These are phyloP conservation scores for Sugiyamaella chiloensis DNA, from an alignment of 805 yeast species.

Conservation along the genomic window DNA sequence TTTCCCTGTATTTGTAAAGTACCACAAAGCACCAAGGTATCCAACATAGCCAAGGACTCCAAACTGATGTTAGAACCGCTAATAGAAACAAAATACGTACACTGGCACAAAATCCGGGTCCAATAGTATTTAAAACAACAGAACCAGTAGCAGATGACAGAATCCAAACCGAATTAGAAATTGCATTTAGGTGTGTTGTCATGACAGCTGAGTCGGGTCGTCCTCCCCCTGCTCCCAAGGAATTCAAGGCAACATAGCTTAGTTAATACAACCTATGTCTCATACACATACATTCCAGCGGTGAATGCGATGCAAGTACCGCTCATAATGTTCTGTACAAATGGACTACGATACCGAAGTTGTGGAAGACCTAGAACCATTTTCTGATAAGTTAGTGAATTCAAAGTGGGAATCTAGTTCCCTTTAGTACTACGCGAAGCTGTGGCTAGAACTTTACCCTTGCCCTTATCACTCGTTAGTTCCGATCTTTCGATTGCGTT, in stretches of 20 bases:
- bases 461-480: neutral
- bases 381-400: neutral
- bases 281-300: neutral
- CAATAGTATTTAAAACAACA: conserved; percentile 4
- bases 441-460: neutral
- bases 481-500: neutral
- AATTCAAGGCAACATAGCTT: conserved; percentile 5
- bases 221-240: conserved; percentile 6
- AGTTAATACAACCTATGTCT: neutral
- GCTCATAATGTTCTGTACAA: conserved; percentile 5
- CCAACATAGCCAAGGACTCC: conserved; percentile 7
- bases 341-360: conserved; percentile 4
- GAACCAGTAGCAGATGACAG: conserved; percentile 5
- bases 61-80: neutral
- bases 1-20: neutral
- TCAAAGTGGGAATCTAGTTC: neutral
- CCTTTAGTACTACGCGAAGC: neutral
- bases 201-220: conserved; percentile 4
- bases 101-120: conserved; percentile 8
- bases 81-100: neutral
- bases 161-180: conserved; percentile 4
- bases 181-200: conserved; percentile 4
- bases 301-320: conserved; percentile 6
- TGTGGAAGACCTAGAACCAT: neutral
- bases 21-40: neutral